Evolutionary conservation across 352 stramenopile species (phyloP).

Genomic region (Elongisporangium senticosum): DNA sequence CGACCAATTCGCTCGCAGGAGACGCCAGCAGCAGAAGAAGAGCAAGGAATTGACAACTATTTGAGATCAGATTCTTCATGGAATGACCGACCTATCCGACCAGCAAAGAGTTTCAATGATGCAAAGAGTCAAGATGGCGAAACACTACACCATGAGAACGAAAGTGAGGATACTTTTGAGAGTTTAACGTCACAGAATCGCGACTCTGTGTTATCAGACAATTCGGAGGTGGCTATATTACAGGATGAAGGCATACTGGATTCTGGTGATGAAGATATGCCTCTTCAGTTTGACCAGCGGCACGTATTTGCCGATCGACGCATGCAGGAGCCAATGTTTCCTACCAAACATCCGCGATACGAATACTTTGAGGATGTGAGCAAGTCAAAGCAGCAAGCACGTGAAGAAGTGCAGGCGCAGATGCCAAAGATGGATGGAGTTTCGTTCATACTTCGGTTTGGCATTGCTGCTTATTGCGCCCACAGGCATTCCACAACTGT

Average conservation of each 20-base stretch:
- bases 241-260: background rate
- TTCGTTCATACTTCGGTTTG: background rate
- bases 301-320: background rate
- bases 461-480: background rate
- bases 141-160: background rate
- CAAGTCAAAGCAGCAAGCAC: background rate
- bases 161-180: background rate
- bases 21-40: background rate
- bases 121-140: background rate
- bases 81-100: slow-evolving; percentile 14
- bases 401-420: background rate
- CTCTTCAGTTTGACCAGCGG: background rate
- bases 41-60: background rate
- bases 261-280: background rate
- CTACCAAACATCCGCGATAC: background rate
- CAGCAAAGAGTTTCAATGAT: background rate
- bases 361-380: background rate
- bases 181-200: background rate
- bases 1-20: slow-evolving; percentile 9
- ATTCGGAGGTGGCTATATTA: background rate
- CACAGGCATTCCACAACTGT: background rate
- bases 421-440: background rate
- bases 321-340: background rate
- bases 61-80: background rate
- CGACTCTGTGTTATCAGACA: background rate